phyloP scores from a whole-genome alignment of 78 protist genomes.

The Dictyostelium intermedium region DNA sequence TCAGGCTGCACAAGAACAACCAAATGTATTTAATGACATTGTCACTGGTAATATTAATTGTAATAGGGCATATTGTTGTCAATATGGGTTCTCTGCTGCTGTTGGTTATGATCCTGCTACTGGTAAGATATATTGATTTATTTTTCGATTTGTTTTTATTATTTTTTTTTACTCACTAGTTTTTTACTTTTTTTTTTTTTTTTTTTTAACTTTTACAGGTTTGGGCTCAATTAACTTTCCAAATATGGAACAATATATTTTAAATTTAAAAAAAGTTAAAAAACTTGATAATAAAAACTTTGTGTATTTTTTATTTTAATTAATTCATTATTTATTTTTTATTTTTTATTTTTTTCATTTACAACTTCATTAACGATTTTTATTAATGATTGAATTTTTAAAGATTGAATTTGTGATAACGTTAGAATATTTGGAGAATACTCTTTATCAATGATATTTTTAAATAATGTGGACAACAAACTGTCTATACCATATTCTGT shows the following conservation, averaged over 20 bases:
- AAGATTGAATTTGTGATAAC: neutral
- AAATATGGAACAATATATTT: neutral
- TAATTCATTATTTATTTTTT: no score
- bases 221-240: neutral
- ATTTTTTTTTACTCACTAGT: neutral
- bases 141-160: no score
- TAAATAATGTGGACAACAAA: neutral
- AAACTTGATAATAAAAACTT: no score
- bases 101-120: slow-evolving; percentile 1
- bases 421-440: neutral
- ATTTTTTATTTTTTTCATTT: no score
- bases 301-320: no score
- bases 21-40: slow-evolving; percentile 80
- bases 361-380: neutral
- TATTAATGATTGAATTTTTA: neutral
- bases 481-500: neutral
- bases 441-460: neutral
- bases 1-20: slow-evolving; percentile 38
- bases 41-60: slow-evolving; percentile 71
- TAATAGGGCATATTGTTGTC: slow-evolving; percentile 78
- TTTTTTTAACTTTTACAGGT: neutral
- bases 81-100: slow-evolving; percentile 19
- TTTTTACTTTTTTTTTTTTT: no score
- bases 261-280: neutral
- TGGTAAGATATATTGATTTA: neutral